Evolutionary conservation across 257 asterid species (phyloP), one percentile per base, ranked within the genome.

Genomic region (Lavandula angustifolia): DNA sequence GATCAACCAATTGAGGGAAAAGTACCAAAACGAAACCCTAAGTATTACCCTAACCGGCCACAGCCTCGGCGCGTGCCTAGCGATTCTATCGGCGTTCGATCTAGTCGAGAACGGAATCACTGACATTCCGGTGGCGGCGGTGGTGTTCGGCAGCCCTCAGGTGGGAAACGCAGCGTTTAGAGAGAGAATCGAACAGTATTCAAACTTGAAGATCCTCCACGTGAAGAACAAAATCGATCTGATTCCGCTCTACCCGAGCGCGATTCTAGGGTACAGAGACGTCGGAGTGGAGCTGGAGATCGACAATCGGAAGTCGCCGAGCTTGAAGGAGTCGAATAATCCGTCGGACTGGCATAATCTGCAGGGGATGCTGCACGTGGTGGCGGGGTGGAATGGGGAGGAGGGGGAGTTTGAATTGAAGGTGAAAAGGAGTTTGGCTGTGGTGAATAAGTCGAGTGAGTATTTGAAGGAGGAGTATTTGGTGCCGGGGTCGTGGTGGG

Each of bases 401-500:
- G 61, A 75, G 7, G 84, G 75, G 42, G 79, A 66, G 9, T 92
- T 92, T 60, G 88, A 84, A 29, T 4, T 83, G 87, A 85, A 73
- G 80, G 87, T 87, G 33, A 77, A 82, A 60, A 81, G 96, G 74
- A 85, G 91, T 62, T 9, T 89, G 76, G 87, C 92, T 11, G 51
- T 92, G 77, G 98, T 89, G 68, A 89, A 92, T 17, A 92, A 92
- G 55, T 89, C 95, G 3, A 64, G 87, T 34, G 85, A 56, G 7
- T 70, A 82, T 71, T 61, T 92, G 82, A 89, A 83, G 10, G 95
- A 87, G 5, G 95, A 92, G 72, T 81, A 66, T 50, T 38, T 92
- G 84, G 70, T 87, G 73, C 98, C 96, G 0, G 89, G 83, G 5
- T 82, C 92, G 1, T 92, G 96, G 98, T 92, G 98, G 95, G 31